Conservation (phyloP, 2,329 filamentous ascomycete species). For the Aureobasidium pullulans region DNA sequence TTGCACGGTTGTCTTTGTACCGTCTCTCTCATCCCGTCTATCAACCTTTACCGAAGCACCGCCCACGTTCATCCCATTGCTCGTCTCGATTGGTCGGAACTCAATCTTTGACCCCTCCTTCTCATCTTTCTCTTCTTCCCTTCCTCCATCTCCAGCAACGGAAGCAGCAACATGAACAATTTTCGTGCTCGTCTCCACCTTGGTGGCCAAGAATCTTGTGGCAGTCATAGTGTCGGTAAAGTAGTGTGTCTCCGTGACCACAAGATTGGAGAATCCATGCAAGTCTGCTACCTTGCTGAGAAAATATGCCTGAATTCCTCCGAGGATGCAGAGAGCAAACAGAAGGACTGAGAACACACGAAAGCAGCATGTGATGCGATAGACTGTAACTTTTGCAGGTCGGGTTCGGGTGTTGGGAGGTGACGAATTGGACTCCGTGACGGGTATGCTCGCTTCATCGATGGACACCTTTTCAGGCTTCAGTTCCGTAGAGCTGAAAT, state of each 20-base stretch:
- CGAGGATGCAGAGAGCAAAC: background rate
- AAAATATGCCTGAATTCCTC: background rate
- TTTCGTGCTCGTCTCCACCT: background rate
- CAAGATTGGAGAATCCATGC: background rate
- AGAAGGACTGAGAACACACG: background rate
- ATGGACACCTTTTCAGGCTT: background rate
- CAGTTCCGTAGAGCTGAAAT: background rate
- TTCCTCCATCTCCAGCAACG: background rate
- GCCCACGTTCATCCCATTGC: too few relatives aligned
- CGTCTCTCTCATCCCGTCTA: too few relatives aligned
- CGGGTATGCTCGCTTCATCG: background rate
- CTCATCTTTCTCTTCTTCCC: too few relatives aligned
- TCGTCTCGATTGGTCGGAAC: too few relatives aligned
- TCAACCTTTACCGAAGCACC: too few relatives aligned
- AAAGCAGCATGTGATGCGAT: background rate
- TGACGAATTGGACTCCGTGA: background rate
- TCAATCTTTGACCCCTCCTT: too few relatives aligned
- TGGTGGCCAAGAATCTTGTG: background rate
- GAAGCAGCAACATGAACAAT: background rate
- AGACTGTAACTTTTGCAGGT: background rate
- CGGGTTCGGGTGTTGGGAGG: background rate
- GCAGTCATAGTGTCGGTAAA: background rate
- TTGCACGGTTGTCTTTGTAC: too few relatives aligned
- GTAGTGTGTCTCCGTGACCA: background rate
- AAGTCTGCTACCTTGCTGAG: background rate